Conservation (phyloP, 768 basidiomycete species). For the Postia placenta region DNA sequence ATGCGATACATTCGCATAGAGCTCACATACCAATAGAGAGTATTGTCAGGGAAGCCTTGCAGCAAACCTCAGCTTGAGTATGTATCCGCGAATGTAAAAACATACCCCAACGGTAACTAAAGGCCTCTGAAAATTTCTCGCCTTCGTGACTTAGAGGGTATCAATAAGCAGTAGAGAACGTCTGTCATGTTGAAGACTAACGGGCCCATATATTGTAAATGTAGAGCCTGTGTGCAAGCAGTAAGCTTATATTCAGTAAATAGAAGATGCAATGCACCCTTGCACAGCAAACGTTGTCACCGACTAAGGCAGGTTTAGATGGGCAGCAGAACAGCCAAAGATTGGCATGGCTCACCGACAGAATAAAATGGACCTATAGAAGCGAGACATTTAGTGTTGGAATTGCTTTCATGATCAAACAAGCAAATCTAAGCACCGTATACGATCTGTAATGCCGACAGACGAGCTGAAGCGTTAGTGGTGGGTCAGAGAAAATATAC, state of each 20-base stretch:
- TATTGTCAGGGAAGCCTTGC: too few species aligned
- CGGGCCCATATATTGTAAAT: not conserved
- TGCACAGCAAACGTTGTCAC: not conserved
- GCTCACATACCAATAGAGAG: too few species aligned
- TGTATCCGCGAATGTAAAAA: too few species aligned
- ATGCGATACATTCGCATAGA: too few species aligned
- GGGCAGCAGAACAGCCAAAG: too few species aligned
- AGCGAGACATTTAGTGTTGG: not conserved
- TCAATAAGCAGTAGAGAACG: not conserved
- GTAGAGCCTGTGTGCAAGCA: not conserved
- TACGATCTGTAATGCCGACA: constrained; percentile 1
- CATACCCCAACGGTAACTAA: too few species aligned
- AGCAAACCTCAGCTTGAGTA: too few species aligned
- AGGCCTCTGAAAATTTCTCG: too few species aligned
- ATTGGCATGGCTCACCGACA: not conserved
- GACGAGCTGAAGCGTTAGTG: not conserved
- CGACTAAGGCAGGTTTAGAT: not conserved
- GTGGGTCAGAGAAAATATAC: not conserved
- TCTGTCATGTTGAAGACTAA: not conserved
- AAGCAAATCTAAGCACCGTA: too few species aligned
- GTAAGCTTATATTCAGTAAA: not conserved
- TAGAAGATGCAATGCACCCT: not conserved
- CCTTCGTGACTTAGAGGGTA: too few species aligned
- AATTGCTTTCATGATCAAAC: not conserved
- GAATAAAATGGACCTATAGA: not conserved